Conservation (phyloP, 2,329 filamentous ascomycete genomes). For the Colletotrichum sp. region DNA sequence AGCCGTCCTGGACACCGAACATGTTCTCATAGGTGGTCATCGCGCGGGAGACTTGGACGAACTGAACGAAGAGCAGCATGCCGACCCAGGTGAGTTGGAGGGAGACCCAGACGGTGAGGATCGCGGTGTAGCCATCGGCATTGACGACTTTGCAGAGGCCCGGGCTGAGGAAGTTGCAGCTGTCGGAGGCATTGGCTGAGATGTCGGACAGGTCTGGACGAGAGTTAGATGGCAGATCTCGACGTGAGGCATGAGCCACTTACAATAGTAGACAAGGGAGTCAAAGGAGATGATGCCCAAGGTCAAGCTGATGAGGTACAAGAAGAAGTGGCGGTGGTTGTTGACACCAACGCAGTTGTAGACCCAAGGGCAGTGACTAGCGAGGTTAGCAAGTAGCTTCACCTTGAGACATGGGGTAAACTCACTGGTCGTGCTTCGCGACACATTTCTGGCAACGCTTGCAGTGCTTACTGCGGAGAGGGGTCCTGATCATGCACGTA, state of each 20-base stretch:
- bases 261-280: constrained; percentile 69
- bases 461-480: constrained; percentile 95
- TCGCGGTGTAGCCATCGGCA: constrained; percentile 81
- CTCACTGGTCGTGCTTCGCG: constrained; percentile 95
- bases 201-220: constrained; percentile 66
- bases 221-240: constrained; percentile 32
- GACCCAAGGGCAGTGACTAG: constrained; percentile 95
- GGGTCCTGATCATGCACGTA: constrained; percentile 91
- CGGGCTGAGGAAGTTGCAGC: constrained; percentile 79
- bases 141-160: constrained; percentile 77
- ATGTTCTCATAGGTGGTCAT: constrained; percentile 98
- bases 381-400: background rate
- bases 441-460: constrained; percentile 89
- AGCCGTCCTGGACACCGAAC: constrained; percentile 72
- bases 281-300: constrained; percentile 76
- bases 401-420: constrained; percentile 18
- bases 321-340: constrained; percentile 93
- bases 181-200: constrained; percentile 53
- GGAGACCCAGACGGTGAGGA: constrained; percentile 78
- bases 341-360: constrained; percentile 96
- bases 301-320: constrained; percentile 83
- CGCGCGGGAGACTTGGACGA: constrained; percentile 88
- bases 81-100: constrained; percentile 93
- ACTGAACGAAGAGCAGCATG: constrained; percentile 95
- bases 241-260: too few species aligned